Conservation (phyloP, 1,139 yeast genomes). For the Geotrichum bryndzae region DNA sequence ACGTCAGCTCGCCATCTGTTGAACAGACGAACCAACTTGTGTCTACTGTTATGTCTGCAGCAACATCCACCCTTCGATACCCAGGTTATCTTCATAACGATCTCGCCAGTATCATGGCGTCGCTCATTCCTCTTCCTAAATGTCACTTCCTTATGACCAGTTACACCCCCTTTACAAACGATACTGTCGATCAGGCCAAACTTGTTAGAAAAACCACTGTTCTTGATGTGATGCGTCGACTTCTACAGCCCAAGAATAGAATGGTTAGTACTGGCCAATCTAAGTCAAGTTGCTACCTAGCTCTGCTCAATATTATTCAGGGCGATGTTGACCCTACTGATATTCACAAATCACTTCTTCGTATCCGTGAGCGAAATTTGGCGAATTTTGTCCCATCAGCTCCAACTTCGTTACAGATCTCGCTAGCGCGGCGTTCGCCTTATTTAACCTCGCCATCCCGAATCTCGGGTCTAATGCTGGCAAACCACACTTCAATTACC, state of each 20-base stretch:
- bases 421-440: constrained; percentile 70
- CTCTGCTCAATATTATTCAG: constrained; percentile 69
- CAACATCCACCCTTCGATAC: constrained; percentile 82
- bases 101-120: constrained; percentile 72
- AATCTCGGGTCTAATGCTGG: constrained; percentile 63
- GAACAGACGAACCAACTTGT: constrained; percentile 80
- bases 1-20: constrained; percentile 45
- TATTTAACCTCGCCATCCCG: constrained; percentile 35
- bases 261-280: constrained; percentile 49
- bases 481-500: constrained; percentile 70
- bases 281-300: constrained; percentile 48
- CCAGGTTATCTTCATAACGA: constrained; percentile 92
- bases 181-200: constrained; percentile 51
- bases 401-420: constrained; percentile 72
- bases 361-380: constrained; percentile 61
- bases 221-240: constrained; percentile 76
- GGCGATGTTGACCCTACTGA: constrained; percentile 70
- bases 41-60: constrained; percentile 74
- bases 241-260: constrained; percentile 71
- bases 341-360: constrained; percentile 69
- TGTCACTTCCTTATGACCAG: constrained; percentile 82
- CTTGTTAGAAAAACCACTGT: constrained; percentile 69
- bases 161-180: constrained; percentile 77
- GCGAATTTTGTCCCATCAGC: constrained; percentile 84
- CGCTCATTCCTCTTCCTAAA: constrained; percentile 83